Base-by-base conservation (phyloP, 352 stramenopile species). In the Phytophthora citricola region DNA sequence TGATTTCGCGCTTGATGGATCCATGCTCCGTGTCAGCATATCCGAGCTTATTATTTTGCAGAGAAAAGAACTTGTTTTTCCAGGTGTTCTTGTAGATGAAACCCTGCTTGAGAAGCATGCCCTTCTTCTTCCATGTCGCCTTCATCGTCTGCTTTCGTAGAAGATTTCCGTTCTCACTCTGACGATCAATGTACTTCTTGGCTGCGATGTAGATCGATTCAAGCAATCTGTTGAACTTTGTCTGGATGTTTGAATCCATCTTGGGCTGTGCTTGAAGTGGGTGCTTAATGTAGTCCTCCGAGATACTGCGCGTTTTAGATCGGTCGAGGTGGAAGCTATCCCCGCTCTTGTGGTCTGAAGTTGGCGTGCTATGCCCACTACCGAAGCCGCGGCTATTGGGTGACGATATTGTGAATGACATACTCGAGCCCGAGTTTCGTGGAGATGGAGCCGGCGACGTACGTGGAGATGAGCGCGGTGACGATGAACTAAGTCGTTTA, bases 51-150 rank as follows among this genome's bases (percentile, higher is more conserved):
- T 95, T 95, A 62, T 96, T 95, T 60, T 93, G 84, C 12, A 96
- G 58, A 12, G 84, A 95, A 22, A 96, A 93, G 66, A 81, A 94
- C 45, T 93, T 95, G 45, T 80, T 78, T 68, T 94, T 93, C 89
- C 89, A 96, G 53, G 89, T 92, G 71, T 93, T 94, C 68, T 95
- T 95, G 80, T 96, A 95, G 53, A 96, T 91, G 62, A 94, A 94
- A 8, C 87, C 87, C 58, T 96, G 89, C 65, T 96, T 96, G 6
- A 96, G 68, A 22, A 96, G 69, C 66, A 87, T 69, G 1, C 89
- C 89, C 59, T 95, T 95, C 72, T 96, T 96, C 76, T 96, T 96
- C 89, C 89, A 96, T 41, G 87, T 95, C 20, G 89, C 89, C 47
- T 91, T 82, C 22, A 81, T 72, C 12, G 79, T 80, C 56, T 90